Evolutionary conservation across 2,329 filamentous ascomycete species (phyloP), one percentile per base, ranked within the genome.

Genomic region (Malbranchea cinnamomea): DNA sequence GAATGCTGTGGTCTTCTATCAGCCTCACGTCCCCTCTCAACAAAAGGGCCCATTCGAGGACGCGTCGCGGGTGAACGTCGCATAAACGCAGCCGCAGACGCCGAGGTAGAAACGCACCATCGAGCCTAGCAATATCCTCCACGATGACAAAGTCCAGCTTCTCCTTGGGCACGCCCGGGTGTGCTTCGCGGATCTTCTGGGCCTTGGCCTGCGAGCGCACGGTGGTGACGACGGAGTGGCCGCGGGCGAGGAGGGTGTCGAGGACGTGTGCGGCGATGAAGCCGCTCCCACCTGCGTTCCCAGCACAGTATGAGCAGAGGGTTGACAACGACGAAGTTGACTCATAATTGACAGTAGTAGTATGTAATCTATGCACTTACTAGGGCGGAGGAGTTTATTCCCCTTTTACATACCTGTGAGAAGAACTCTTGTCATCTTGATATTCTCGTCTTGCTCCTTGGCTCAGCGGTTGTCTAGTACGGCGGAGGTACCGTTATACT

Each of bases 211-310:
- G 60, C 1, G 67, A 71, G 32, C 72, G 60, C 13, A 75, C 72
- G 8, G 70, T 76, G 5, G 70, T 70, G 6, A 76, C 70, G 7
- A 73, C 68, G 12, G 67, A 67, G 41, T 73, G 69, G 22, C 60
- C 65, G 38, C 56, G 60, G 34, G 68, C 53, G 24, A 76, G 57
- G 18, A 75, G 59, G 12, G 63, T 53, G 38, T 75, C 68, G 15
- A 76, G 56, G n/a, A 70, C 64, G 43, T 76, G 71, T 22, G 71
- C 70, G 36, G 71, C 71, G 39, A 76, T 75, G 52, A 76, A 76
- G 54, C 71, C 71, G 39, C 62, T 68, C 34, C 69, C 71, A 40
- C 71, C 67, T 59, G 30, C 19, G 31, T n/a, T n/a, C n/a, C n/a
- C n/a, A n/a, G n/a, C n/a, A n/a, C 5, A 9, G 12, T 30, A 15